Base-by-base conservation (phyloP, 306 rosid species). In the Fragaria nilgerrensis region DNA sequence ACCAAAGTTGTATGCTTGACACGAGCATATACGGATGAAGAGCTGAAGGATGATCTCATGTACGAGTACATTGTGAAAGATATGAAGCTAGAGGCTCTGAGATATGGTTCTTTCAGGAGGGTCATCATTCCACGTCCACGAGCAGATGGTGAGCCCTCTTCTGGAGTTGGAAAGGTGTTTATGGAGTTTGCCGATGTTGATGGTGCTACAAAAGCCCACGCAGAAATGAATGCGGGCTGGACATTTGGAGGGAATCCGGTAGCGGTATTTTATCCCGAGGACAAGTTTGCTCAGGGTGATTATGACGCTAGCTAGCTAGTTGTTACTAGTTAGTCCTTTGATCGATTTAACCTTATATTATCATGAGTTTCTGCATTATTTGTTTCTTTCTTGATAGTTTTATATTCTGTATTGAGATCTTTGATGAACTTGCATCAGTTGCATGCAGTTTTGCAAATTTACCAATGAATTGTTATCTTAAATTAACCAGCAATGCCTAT, bases 151-250 rank as follows among this genome's bases (percentile, higher is more conserved):
- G 92, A 87, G 79, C 88, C 74, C 14, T 48, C 82, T 13, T 80
- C 96, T 4, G 97, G 97, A 63, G 90, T 92, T 74, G 99, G 97
- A 65, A 95, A 92, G 97, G 98, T 95, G 75, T 95, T 92, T 88
- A 77, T 95, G 84, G 98, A 95, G 91, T 95, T 90, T 65, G 92
- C 78, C 10, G 98, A 95, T 80, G 70, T 82, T 2, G 97, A 90
- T 25, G 90, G 97, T 34, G 85, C 97, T 64, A 76, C 90, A 10
- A 95, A 95, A 84, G 97, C 97, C 32, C 89, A 91, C 8, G 45
- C 90, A 4, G 97, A 96, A 43, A 70, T 95, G 87, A 92, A 95
- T 84, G 44, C 44, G 10, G 98, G 97, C 45, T 78, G 99, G 37
- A 92, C 89, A 62, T 95, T 95, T 77, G 97, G 90, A 5, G 94